Evolutionary conservation across 371 early-diverging fungal species (phyloP).

Genomic region (Syncephalastrum contaminatum): DNA sequence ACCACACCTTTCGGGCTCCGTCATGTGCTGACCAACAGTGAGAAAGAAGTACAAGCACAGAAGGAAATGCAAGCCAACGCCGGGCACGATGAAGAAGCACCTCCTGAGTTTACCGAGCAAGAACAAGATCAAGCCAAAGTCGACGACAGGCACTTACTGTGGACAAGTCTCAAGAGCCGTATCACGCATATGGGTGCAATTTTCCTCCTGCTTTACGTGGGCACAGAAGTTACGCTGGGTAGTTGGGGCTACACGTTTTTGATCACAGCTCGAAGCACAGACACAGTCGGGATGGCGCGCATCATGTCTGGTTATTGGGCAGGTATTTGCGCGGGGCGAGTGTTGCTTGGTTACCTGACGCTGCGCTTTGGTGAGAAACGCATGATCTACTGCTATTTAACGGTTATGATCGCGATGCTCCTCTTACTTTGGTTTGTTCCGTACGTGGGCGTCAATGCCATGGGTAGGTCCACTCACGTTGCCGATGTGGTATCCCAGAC

Average conservation of each 20-base stretch:
- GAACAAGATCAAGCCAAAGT: neutral
- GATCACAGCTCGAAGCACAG: slow-evolving; percentile 18
- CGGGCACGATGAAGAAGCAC: neutral
- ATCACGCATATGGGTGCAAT: slow-evolving; percentile 19
- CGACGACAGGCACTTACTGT: neutral
- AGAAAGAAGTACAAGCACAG: neutral
- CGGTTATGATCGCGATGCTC: slow-evolving; percentile 13
- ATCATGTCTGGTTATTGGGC: slow-evolving; percentile 31
- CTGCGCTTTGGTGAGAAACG: slow-evolving; percentile 24
- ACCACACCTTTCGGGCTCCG: slow-evolving; percentile 1
- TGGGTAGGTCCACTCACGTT: slow-evolving; percentile 1
- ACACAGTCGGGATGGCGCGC: slow-evolving; percentile 21
- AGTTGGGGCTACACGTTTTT: slow-evolving; percentile 27
- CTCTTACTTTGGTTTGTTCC: slow-evolving; percentile 19
- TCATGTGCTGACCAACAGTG: slow-evolving; percentile 1
- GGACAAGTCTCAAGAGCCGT: slow-evolving; percentile 5
- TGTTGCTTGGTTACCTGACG: slow-evolving; percentile 23
- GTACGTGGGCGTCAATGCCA: slow-evolving; percentile 13
- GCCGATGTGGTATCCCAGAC: neutral
- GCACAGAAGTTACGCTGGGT: slow-evolving; percentile 28
- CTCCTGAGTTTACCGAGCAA: neutral
- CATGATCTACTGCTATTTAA: slow-evolving; percentile 18
- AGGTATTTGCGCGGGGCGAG: slow-evolving; percentile 21
- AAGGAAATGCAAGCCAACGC: neutral
- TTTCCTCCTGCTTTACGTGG: slow-evolving; percentile 25